Evolutionary conservation across 2,329 filamentous ascomycete species (phyloP), one percentile per base, ranked within the genome.

Genomic region (Aureobasidium vineae): DNA sequence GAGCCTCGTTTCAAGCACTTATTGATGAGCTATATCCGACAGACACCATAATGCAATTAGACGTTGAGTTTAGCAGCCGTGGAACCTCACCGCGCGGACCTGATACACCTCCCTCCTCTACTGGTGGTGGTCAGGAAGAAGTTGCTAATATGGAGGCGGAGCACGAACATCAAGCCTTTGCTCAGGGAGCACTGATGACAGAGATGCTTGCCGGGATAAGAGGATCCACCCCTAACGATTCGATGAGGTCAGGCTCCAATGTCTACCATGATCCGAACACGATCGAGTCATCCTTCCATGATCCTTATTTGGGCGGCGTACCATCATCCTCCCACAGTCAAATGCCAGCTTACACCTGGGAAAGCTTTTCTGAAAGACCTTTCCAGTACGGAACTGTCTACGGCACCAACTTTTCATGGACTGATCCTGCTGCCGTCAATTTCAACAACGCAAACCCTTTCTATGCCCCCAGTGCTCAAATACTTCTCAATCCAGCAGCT

Each of bases 131-230:
- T 28, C 43, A 40, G 43, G 59, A 52, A n/a, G 45, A 63, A 23
- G 45, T 52, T 15, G 40, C 16, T 40, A 52, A 21, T 21, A 23
- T 47, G n/a, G 59, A 63, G 2, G 33, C 16, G 16, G 45, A 41
- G 28, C 33, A 41, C 33, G 43, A 52, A 21, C 21, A 40, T 63
- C 59, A 52, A 41, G 45, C 59, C 23, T 63, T 63, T 15, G 43
- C 43, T n/a, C 31, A 40, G 28, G 59, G 45, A 63, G 59, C 59
- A 52, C 45, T 40, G 45, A 63, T 63, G 59, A 63, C 59, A 63
- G 59, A 63, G 4, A 52, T 63, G 59, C 59, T 63, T 41, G 59
- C 59, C 21, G 59, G 59, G 23, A 41, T 63, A 28, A 47, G 45
- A 52, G 59, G 43, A 40, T 52, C 59, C 59, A 50, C 43, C 21